Base-by-base conservation (phyloP, 441 rosid genomes). In the Pelargonium exstipulatum region DNA sequence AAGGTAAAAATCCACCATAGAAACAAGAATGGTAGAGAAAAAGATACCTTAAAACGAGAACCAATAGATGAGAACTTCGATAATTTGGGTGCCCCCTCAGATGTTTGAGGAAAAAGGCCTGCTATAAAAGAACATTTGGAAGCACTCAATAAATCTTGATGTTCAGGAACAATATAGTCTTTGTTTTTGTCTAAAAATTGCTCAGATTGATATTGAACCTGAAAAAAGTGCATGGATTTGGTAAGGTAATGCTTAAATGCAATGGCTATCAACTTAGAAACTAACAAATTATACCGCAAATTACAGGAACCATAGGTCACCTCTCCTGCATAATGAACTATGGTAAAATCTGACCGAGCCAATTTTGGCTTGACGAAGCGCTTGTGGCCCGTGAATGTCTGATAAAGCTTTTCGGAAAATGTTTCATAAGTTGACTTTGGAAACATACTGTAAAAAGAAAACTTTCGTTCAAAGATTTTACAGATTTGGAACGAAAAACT, bases 361-460 rank as follows among this genome's bases (percentile, higher is more conserved):
- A 95, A 74, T 79, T 95, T 92, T 57, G 99, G 99, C 80, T 92
- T 95, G 84, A 92, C 73, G 74, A 95, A 92, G 35, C 98, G 87
- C 89, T 95, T 92, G 83, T 92, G 87, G 61, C 1, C 37, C 78
- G 83, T 92, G 78, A 92, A 95, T 66, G 98, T 95, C 87, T 95
- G 98, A 80, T 92, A 92, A 35, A 95, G 91, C 88, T 89, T 95
- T 70, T 92, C 88, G 0, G 99, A 71, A 83, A 95, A 95, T 58
- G 99, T 95, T 80, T 95, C 99, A 66, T 95, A 98, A 5, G 99
- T 95, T 51, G 99, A 90, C 84, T 92, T 95, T n/a, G 99, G 99
- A 79, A 95, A 95, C 99, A 92, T 95, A 75, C 97, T 95, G 90
- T 67, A 85, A 78, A 69, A 17, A 48, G 14, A 46, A 66, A 64